Evolutionary conservation across 1,139 yeast species (phyloP).

Genomic region (Hyphopichia khmerensis): DNA sequence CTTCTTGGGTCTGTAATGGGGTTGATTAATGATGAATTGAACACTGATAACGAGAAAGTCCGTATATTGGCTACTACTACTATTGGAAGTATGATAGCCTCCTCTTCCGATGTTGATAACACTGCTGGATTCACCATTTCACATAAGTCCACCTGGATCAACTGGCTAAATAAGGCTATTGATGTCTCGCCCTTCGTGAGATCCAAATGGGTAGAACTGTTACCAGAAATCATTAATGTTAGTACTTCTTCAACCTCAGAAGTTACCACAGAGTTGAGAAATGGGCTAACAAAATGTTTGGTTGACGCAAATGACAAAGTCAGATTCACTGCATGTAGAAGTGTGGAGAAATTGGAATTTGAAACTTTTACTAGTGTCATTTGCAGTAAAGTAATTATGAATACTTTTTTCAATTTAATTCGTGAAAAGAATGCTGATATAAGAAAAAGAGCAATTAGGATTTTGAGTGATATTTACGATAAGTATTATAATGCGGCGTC

Average conservation of each 20-base stretch:
- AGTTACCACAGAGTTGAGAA: slow-evolving; percentile 48
- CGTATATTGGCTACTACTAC: slow-evolving; percentile 72
- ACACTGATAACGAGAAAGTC: slow-evolving; percentile 64
- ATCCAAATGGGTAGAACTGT: slow-evolving; percentile 64
- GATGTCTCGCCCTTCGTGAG: slow-evolving; percentile 70
- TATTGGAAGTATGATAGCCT: slow-evolving; percentile 64
- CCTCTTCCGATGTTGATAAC: slow-evolving; percentile 18
- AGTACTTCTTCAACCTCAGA: slow-evolving; percentile 50
- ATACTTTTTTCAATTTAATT: slow-evolving; percentile 57
- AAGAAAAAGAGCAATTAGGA: slow-evolving; percentile 58
- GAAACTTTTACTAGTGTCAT: slow-evolving; percentile 42
- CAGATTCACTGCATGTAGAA: slow-evolving; percentile 58
- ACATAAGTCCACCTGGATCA: slow-evolving; percentile 62
- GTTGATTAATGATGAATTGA: slow-evolving; percentile 75
- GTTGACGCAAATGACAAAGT: slow-evolving; percentile 78
- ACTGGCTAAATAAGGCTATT: slow-evolving; percentile 67
- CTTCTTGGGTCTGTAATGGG: slow-evolving; percentile 74
- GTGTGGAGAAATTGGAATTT: slow-evolving; percentile 42
- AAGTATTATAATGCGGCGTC: slow-evolving; percentile 20
- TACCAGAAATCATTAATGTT: slow-evolving; percentile 28
- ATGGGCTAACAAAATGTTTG: slow-evolving; percentile 65
- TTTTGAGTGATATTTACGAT: slow-evolving; percentile 57
- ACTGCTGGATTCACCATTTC: slow-evolving; percentile 55
- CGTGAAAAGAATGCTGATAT: slow-evolving; percentile 70
- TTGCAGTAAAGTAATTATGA: slow-evolving; percentile 47